phyloP scores from a whole-genome alignment of 163 green algal genomes.

The Chlamydomonas reinhardtii region DNA sequence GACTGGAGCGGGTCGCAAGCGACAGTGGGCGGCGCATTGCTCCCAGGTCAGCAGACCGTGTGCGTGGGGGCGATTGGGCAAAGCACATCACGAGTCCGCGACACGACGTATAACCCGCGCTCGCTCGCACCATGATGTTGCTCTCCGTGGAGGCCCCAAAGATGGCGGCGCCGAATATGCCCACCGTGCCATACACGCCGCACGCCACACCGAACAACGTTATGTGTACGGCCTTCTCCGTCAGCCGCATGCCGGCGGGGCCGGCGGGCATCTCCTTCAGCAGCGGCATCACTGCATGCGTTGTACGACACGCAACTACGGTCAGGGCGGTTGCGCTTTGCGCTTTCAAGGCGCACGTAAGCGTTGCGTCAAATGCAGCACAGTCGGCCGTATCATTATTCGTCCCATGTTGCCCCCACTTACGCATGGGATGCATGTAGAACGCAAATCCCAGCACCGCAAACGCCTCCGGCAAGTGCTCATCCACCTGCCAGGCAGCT shows the following conservation, averaged over 20 bases:
- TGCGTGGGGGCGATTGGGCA: too few relatives aligned
- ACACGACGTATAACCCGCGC: too few relatives aligned
- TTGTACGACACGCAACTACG: background rate
- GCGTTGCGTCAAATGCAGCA: too few relatives aligned
- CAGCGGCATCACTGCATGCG: conserved; percentile 71
- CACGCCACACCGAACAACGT: conserved; percentile 67
- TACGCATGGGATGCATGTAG: conserved; percentile 64
- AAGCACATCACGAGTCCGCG: too few relatives aligned
- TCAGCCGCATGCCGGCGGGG: conserved; percentile 49
- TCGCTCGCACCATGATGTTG: conserved; percentile 58
- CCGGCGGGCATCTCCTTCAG: conserved; percentile 78
- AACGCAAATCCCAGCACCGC: conserved; percentile 73
- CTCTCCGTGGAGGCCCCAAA: conserved; percentile 64
- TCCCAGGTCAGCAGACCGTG: too few relatives aligned
- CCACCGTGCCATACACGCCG: conserved; percentile 63
- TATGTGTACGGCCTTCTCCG: conserved; percentile 61
- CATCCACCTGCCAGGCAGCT: conserved; percentile 55
- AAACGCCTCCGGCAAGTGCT: conserved; percentile 73
- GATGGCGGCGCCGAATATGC: conserved; percentile 65
- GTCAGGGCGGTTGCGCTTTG: too few relatives aligned
- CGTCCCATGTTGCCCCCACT: too few relatives aligned
- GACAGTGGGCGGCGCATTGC: too few relatives aligned
- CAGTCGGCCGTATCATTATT: too few relatives aligned
- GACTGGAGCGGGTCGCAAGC: too few relatives aligned
- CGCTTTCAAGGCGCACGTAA: too few relatives aligned